Conservation (phyloP, 2,329 filamentous ascomycete genomes). For the Verticillium nubilum region DNA sequence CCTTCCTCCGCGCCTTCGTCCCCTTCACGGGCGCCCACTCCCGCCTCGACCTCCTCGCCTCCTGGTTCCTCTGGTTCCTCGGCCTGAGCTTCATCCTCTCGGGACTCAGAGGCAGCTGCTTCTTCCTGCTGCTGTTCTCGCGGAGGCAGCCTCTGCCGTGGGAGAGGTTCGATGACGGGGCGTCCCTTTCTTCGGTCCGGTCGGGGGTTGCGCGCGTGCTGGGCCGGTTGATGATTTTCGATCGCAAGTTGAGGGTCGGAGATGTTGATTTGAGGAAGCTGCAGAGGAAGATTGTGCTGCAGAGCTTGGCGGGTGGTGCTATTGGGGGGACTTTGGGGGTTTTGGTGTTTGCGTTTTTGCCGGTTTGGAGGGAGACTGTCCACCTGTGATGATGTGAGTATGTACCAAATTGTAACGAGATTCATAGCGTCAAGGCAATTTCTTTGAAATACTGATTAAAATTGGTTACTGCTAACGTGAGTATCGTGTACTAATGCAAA, state of each 20-base stretch:
- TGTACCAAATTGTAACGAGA: not conserved
- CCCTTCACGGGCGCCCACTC: constrained; percentile 30
- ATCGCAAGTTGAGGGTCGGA: constrained; percentile 38
- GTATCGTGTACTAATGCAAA: not conserved
- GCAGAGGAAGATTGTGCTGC: constrained; percentile 38
- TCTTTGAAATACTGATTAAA: not conserved
- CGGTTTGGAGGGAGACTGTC: constrained; percentile 33
- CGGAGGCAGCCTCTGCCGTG: constrained; percentile 39
- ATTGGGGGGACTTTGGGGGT: constrained; percentile 29
- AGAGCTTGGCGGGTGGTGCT: constrained; percentile 31
- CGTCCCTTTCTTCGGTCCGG: constrained; percentile 15
- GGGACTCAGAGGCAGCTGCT: constrained; percentile 39
- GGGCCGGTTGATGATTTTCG: constrained; percentile 39
- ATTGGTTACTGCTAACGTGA: not conserved
- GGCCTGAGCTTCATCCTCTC: constrained; percentile 36
- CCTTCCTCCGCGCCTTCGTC: constrained; percentile 32
- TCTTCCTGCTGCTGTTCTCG: constrained; percentile 40
- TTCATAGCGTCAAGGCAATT: not conserved
- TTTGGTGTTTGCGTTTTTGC: constrained; percentile 35
- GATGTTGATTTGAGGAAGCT: constrained; percentile 34
- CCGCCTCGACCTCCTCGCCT: constrained; percentile 33
- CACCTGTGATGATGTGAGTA: not conserved
- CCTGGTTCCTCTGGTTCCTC: constrained; percentile 40
- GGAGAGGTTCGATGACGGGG: constrained; percentile 38
- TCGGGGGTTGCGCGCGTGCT: constrained; percentile 22